Base-by-base conservation (phyloP, 2,329 filamentous ascomycete species). In the Orbilia quercus region DNA sequence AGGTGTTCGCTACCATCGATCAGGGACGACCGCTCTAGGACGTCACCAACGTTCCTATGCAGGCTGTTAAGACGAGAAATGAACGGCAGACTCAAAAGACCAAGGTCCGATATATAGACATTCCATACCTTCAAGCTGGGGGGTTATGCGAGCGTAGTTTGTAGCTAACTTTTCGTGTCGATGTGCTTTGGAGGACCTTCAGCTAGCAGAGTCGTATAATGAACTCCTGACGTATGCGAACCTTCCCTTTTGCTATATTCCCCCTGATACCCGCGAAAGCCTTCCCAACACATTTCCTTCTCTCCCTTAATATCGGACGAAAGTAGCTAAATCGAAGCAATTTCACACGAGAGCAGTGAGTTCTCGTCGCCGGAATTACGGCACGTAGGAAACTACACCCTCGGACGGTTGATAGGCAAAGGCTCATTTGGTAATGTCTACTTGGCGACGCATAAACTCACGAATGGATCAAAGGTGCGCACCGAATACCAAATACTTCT, bases 391-490 rank as follows among this genome's bases (percentile, higher is more conserved):
- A 98, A 97, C 83, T 99, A 99, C 82, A 89, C 89, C 36, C 86
- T 99, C 66, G 95, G 95, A 48, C 89, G 89, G 71, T 84, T 99
- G 69, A 96, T 99, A 80, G 95, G 95, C 77, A 99, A 98, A 80
- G 95, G 95, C 67, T 97, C 93, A 75, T 99, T 99, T 82, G 95
- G 95, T 78, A 98, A 97, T 82, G 95, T 99, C 79, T 99, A 99
- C 81, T 85, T 99, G 70, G 95, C 94, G 69, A 88, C 89, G 48
- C 95, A 99, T 82, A 98, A 97, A 82, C 91, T 99, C 81, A 98
- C 92, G 79, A 97, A 97, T 88, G 94, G 93, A 79, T 96, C 93
- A 80, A 98, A 97, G 88, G 92, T 94, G 79, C 74, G 84, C 79
- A 44, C 20, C 38, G 31, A 40, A 79, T 42, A 25, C n/a, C n/a